These are phyloP conservation scores for Prunus mume DNA, from an alignment of 306 rosid genomes.

Conservation along the genomic window DNA sequence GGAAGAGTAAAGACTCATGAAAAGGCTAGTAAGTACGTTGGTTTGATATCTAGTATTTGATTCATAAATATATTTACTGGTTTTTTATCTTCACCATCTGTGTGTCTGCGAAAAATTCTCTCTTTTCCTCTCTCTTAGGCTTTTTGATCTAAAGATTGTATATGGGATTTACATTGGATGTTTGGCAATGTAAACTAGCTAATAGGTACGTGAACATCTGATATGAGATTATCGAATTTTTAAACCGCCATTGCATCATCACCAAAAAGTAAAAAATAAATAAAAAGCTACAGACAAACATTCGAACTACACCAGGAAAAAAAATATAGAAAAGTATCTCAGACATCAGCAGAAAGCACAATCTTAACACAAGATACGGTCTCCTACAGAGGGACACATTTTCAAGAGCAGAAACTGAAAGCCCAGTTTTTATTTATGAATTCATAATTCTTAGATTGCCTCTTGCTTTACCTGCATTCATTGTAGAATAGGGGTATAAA, in stretches of 20 bases:
- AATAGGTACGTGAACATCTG: not conserved
- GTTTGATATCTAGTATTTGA: conserved; percentile 1
- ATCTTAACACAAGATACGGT: not conserved
- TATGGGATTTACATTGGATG: not conserved
- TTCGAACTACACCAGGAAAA: not conserved
- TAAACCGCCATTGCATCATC: not conserved
- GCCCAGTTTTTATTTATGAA: not conserved
- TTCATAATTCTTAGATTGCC: not conserved
- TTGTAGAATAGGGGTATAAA: not conserved
- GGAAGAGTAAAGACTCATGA: conserved; percentile 32
- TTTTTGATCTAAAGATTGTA: not conserved
- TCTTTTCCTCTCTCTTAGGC: not conserved
- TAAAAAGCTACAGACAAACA: not conserved
- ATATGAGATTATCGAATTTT: not conserved
- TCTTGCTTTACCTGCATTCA: not conserved
- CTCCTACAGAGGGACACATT: not conserved
- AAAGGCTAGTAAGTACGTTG: conserved; percentile 68
- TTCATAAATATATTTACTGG: not conserved
- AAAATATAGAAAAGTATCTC: not conserved
- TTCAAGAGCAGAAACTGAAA: not conserved
- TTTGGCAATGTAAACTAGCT: not conserved
- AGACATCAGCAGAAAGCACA: not conserved
- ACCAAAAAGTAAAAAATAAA: too few relatives aligned
- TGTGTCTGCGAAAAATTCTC: not conserved
- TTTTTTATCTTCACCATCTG: not conserved